These are phyloP conservation scores for Madurella fahalii DNA, from an alignment of 2,329 filamentous ascomycete genomes.

Conservation along the genomic window DNA sequence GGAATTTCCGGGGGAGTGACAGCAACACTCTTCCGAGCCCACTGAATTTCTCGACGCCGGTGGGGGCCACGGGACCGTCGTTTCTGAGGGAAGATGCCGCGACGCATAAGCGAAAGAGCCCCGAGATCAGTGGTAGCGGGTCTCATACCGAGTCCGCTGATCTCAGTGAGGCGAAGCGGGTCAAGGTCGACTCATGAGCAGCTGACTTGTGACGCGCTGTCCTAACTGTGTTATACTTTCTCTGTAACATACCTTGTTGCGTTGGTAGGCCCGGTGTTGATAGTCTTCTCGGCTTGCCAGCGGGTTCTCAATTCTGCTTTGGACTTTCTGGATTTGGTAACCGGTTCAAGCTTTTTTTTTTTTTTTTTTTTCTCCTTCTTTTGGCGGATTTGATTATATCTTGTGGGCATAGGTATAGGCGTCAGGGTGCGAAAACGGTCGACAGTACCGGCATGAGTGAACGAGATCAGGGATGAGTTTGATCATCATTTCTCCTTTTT, in stretches of 20 bases:
- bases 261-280: not conserved
- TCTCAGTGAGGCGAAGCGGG: constrained; percentile 47
- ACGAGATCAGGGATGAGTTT: constrained; percentile 1
- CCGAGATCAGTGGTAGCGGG: constrained; percentile 43
- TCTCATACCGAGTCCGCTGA: constrained; percentile 41
- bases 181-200: constrained; percentile 44
- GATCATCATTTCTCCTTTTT: not conserved
- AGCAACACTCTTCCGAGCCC: constrained; percentile 89
- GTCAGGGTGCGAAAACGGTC: not conserved
- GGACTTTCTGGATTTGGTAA: not conserved
- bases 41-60: constrained; percentile 84
- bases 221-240: constrained; percentile 14
- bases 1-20: constrained; percentile 70
- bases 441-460: not conserved
- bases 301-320: not conserved
- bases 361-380: not conserved
- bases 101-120: constrained; percentile 53
- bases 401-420: constrained; percentile 4
- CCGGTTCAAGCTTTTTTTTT: not conserved
- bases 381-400: not conserved
- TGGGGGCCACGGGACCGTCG: constrained; percentile 57
- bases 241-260: constrained; percentile 10
- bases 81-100: constrained; percentile 55
- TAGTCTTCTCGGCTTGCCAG: not conserved
- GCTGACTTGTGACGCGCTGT: not conserved